phyloP scores from a whole-genome alignment of 345 rosid species.

The Alliaria petiolata region DNA sequence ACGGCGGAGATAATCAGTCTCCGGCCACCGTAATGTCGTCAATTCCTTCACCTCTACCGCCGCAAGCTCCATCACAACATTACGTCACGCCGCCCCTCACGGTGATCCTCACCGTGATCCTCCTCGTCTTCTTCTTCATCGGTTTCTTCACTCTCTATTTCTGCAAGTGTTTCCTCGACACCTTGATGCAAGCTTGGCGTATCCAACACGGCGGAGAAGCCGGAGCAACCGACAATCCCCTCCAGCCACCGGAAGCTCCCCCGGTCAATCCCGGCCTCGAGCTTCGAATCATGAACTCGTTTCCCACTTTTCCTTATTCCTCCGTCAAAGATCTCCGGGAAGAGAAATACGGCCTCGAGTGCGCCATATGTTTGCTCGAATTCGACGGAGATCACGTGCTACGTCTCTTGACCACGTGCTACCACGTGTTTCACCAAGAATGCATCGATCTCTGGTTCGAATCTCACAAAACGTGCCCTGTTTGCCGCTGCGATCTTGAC shows the following conservation, averaged over 20 bases:
- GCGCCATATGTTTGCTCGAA: constrained; percentile 75
- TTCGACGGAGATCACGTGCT: constrained; percentile 60
- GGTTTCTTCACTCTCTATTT: constrained; percentile 66
- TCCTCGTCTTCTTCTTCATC: constrained; percentile 57
- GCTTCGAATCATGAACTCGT: constrained; percentile 45
- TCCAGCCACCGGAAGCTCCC: not conserved
- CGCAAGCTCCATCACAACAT: not conserved
- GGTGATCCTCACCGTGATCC: constrained; percentile 46
- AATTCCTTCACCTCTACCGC: constrained; percentile 1
- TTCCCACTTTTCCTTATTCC: constrained; percentile 61
- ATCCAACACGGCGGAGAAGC: constrained; percentile 24
- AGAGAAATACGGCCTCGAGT: constrained; percentile 63
- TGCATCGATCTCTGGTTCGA: constrained; percentile 87
- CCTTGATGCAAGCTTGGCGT: constrained; percentile 40
- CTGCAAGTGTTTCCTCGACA: constrained; percentile 54
- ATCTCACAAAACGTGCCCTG: constrained; percentile 73
- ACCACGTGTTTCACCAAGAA: constrained; percentile 77
- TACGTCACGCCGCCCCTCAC: constrained; percentile 45
- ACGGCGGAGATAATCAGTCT: constrained; percentile 45
- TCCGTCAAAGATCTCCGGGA: constrained; percentile 52
- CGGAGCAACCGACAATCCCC: constrained; percentile 30
- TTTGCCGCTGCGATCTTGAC: constrained; percentile 73
- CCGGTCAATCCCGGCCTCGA: constrained; percentile 48
- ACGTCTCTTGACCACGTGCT: constrained; percentile 65
- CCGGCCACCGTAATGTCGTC: constrained; percentile 60